A percentile compares a stretch with the other conserved stretches of the same genome.
Conservation (phyloP, 768 basidiomycete genomes). For the Hydnum rufescens region DNA sequence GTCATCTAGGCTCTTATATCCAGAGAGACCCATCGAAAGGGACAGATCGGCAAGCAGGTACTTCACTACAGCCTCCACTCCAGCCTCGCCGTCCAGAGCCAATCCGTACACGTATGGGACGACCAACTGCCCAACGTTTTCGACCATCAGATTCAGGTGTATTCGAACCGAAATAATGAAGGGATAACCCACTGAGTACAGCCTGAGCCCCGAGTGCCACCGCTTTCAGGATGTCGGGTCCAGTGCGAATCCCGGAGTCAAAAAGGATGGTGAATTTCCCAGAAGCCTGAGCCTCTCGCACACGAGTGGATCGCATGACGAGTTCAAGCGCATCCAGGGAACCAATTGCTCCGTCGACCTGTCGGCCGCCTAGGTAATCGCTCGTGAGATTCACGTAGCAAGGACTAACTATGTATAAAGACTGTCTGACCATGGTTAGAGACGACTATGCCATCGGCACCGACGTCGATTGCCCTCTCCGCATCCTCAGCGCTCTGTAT, state of each 20-base stretch:
- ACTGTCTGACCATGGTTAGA: slow-evolving; percentile 80
- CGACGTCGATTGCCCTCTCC: slow-evolving; percentile 39
- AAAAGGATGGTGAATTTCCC: slow-evolving; percentile 55
- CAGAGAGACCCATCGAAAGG: slow-evolving; percentile 39
- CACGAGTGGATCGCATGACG: slow-evolving; percentile 41
- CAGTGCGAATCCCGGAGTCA: slow-evolving; percentile 53
- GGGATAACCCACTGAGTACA: slow-evolving; percentile 25
- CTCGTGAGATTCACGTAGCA: neutral
- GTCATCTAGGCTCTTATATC: slow-evolving; percentile 15
- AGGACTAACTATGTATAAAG: too few relatives aligned
- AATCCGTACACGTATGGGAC: slow-evolving; percentile 63
- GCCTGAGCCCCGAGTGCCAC: slow-evolving; percentile 72
- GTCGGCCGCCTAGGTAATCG: slow-evolving; percentile 16
- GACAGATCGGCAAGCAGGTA: slow-evolving; percentile 52
- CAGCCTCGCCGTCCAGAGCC: slow-evolving; percentile 45
- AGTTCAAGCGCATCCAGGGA: slow-evolving; percentile 50
- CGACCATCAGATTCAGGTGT: neutral
- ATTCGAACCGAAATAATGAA: slow-evolving; percentile 14
- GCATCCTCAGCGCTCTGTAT: slow-evolving; percentile 54
- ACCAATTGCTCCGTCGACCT: slow-evolving; percentile 51
- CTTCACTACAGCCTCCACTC: slow-evolving; percentile 53
- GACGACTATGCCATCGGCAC: slow-evolving; percentile 55
- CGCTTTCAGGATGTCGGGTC: slow-evolving; percentile 56
- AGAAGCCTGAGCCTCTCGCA: slow-evolving; percentile 26
- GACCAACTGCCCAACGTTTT: slow-evolving; percentile 23